Evolutionary conservation across 129 eudicot species (phyloP).

Genomic region (Sambucus nigra): DNA sequence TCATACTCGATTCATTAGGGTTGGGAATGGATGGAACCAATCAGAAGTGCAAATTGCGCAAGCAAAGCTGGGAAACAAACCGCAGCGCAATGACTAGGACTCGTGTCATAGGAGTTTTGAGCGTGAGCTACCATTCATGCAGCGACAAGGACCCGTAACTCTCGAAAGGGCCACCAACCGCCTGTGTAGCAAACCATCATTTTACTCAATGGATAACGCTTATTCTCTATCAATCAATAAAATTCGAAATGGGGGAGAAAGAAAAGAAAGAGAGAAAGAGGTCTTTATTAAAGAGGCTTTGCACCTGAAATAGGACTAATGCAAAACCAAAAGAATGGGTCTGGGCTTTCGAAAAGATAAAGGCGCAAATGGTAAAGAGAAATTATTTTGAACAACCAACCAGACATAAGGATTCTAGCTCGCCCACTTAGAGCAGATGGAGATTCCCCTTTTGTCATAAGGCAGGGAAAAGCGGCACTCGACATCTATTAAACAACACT

Average conservation of each 20-base stretch:
- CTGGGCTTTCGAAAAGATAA: conserved; percentile 24
- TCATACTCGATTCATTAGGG: neutral
- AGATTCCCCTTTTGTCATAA: no score
- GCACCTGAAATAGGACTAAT: conserved; percentile 11
- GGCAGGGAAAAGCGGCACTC: conserved; percentile 6
- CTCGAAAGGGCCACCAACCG: no score
- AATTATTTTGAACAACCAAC: conserved; percentile 1
- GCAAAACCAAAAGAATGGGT: conserved; percentile 17
- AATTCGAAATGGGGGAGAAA: neutral
- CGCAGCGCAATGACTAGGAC: conserved; percentile 10
- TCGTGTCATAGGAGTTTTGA: no score
- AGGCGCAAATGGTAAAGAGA: conserved; percentile 18
- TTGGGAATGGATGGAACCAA: conserved; percentile 1
- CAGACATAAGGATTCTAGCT: conserved; percentile 6
- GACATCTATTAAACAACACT: conserved; percentile 6
- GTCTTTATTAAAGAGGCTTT: conserved; percentile 3
- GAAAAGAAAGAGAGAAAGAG: neutral
- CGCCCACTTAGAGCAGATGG: neutral
- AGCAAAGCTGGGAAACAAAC: conserved; percentile 7
- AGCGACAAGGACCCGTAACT: no score
- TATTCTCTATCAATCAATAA: no score
- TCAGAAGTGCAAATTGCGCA: conserved; percentile 13
- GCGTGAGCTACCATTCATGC: no score
- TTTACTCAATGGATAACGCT: no score
- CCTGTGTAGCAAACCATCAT: no score